Evolutionary conservation across 2,329 filamentous ascomycete genomes (phyloP), one percentile per base, ranked within the genome.

Genomic region (Beauveria pseudobassiana): DNA sequence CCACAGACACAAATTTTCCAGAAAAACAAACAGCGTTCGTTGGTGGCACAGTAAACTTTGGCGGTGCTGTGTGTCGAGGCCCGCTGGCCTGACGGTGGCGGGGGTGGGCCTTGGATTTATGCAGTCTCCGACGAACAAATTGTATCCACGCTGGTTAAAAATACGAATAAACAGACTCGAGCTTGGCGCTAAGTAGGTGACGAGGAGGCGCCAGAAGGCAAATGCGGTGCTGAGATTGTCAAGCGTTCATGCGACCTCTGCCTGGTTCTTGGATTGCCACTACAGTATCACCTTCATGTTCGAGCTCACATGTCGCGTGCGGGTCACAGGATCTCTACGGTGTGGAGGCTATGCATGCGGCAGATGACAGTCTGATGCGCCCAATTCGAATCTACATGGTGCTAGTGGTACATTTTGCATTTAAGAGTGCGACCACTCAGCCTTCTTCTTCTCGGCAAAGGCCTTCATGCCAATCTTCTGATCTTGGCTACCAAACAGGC

Each of bases 391-490:
- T 53, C 28, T 60, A 38, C 40, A 53, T 26, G 40, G 30, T 62
- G 18, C 48, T 51, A 58, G 43, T 62, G 53, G n/a, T 46, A 49
- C 50, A 40, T 24, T 8, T 58, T 66, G 83, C 40, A 30, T 42
- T 7, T 48, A 96, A 73, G 91, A 86, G 74, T 97, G 82, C 64
- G 83, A 87, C 93, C 95, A 99, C 74, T 95, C 87, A 0, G 95
- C 79, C 83, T 96, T 96, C 79, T 90, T 86, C 86, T 98, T 98
- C 77, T 93, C 90, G 2, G 90, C 89, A 81, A 99, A 99, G 14
- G 95, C 95, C 74, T 87, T 87, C 95, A 98, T 87, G 75, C 91
- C 93, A 74, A 97, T 90, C 82, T 98, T 99, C 78, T 99, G 95
- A 76, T 99, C 95, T 77, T 91, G 85, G 73, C 89, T 96, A 24